Evolutionary conservation across 306 rosid genomes (phyloP).

Genomic region (Canavalia ensiformis): DNA sequence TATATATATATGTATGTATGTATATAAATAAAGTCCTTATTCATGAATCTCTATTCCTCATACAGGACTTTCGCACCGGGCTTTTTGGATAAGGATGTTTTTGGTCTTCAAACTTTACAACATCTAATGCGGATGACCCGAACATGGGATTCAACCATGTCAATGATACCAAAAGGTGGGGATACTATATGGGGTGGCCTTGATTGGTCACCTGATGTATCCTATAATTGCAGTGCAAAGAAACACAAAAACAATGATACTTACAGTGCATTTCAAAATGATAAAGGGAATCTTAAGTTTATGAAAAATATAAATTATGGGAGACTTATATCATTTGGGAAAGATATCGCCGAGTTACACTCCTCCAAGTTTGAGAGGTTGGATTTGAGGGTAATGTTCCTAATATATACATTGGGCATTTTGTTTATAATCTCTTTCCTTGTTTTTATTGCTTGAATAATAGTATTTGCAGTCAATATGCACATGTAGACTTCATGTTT

Average conservation of each 20-base stretch:
- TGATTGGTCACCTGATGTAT: slow-evolving; percentile 87
- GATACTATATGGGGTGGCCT: slow-evolving; percentile 86
- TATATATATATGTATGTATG: too few species aligned
- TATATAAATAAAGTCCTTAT: slow-evolving; percentile 25
- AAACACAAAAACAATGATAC: slow-evolving; percentile 66
- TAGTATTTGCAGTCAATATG: slow-evolving; percentile 35
- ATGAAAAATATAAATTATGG: slow-evolving; percentile 64
- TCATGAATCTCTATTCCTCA: slow-evolving; percentile 47
- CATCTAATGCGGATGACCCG: slow-evolving; percentile 92
- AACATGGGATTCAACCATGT: slow-evolving; percentile 93
- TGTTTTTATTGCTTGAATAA: background rate
- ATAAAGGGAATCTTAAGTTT: slow-evolving; percentile 29
- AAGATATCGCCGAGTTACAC: slow-evolving; percentile 62
- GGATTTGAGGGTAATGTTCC: slow-evolving; percentile 74
- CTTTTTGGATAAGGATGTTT: slow-evolving; percentile 80
- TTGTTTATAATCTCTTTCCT: slow-evolving; percentile 5
- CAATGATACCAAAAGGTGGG: slow-evolving; percentile 93
- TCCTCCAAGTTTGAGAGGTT: slow-evolving; percentile 74
- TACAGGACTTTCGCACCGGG: slow-evolving; percentile 86
- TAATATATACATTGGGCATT: slow-evolving; percentile 28
- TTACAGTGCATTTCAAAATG: slow-evolving; percentile 40
- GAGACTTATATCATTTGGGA: slow-evolving; percentile 81
- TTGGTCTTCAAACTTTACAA: slow-evolving; percentile 75
- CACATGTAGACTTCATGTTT: slow-evolving; percentile 7
- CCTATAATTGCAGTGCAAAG: slow-evolving; percentile 61